These are phyloP conservation scores for Eucalyptus cloeziana DNA, from an alignment of 345 rosid genomes.

Conservation along the genomic window DNA sequence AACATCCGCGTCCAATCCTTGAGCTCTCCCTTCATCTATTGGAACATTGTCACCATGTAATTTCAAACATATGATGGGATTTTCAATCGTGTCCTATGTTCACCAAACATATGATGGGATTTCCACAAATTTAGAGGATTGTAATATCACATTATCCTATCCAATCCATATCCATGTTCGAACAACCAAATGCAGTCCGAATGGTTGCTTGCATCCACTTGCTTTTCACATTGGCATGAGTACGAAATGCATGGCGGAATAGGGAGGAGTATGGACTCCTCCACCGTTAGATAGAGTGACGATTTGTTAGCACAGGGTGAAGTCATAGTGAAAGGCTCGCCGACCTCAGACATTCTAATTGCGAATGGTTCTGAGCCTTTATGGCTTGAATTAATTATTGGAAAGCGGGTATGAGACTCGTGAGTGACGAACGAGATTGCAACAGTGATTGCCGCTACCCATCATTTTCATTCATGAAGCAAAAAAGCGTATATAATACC, in stretches of 20 bases:
- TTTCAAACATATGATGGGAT: too few relatives aligned
- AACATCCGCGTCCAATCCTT: too few relatives aligned
- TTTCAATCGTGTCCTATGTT: too few relatives aligned
- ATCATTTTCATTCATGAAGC: not conserved
- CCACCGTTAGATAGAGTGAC: not conserved
- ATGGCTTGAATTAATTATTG: too few relatives aligned
- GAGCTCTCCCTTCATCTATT: too few relatives aligned
- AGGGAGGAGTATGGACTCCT: not conserved
- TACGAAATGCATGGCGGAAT: not conserved
- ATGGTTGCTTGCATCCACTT: not conserved
- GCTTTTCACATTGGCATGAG: not conserved
- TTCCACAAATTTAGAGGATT: too few relatives aligned
- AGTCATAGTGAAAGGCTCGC: not conserved
- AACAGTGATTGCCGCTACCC: not conserved
- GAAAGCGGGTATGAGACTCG: not conserved
- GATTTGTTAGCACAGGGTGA: not conserved
- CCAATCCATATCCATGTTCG: not conserved
- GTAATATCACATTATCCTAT: not conserved
- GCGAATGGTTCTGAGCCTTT: not conserved
- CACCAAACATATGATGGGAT: too few relatives aligned
- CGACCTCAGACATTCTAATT: not conserved
- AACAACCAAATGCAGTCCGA: not conserved
- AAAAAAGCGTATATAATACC: not conserved
- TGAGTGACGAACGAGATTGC: not conserved
- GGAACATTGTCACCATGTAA: too few relatives aligned